Base-by-base conservation (phyloP, 164 flowering plant species). In the Brasenia schreberi region DNA sequence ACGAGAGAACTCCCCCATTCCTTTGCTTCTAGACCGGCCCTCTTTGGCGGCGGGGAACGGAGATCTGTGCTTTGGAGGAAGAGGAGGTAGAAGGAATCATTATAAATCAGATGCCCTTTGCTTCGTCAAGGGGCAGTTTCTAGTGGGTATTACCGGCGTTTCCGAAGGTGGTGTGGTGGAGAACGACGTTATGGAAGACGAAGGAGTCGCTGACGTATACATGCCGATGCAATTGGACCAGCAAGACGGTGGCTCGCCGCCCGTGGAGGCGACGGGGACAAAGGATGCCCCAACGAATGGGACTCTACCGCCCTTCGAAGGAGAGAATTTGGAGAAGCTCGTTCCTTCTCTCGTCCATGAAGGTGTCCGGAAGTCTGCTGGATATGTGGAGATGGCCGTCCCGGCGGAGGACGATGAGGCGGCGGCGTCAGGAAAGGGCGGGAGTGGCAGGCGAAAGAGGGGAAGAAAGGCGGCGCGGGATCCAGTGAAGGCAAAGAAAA, bases 401-500 rank as follows among this genome's bases (percentile, higher is more conserved):
- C 56, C 56, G 56, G 56, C 10, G 56, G 81, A 70, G 56, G 56
- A 49, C 10, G 56, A 14, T 49, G 56, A 49, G 12, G 56, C 10
- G 7, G 12, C 16, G 56, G 56, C 10, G 67, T 16, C 33, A 33
- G 43, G 44, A 17, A 19, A 42, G 60, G 6, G 43, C 42, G 19
- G 65, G 27, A 69, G 70, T 0, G 82, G 66, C 70, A 89, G 79
- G 81, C 70, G 85, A 64, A 85, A 76, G 79, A 82, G 96, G 19
- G 96, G 95, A 5, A 76, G 91, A 71, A 90, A 87, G 68, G 56
- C 4, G 56, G 75, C 87, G 19, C 18, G 62, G 16, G 76, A 63
- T 63, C 23, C 66, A 14, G 59, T 77, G 53, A 42, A 66, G 65
- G 6, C 65, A 53, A 76, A 71, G 71, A 74, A 76, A 70, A 73